phyloP scores from a whole-genome alignment of 345 rosid genomes.

The Rhodamnia argentea region DNA sequence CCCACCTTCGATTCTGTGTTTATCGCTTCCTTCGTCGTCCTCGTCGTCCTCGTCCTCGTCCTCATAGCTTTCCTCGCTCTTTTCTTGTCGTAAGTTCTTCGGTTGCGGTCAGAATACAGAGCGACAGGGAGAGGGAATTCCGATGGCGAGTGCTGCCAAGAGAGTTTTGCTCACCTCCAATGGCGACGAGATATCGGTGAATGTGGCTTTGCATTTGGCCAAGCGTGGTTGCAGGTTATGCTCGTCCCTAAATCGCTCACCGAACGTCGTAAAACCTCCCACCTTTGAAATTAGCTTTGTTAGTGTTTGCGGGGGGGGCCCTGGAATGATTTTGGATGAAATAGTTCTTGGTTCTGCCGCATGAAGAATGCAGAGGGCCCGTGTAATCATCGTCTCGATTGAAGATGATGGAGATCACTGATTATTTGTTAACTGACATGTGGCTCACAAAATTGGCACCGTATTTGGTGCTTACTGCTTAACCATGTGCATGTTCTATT shows the following conservation, averaged over 20 bases:
- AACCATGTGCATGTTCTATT: not conserved
- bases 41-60: not conserved
- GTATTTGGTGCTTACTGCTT: not conserved
- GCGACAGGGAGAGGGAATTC: not conserved
- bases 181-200: constrained; percentile 65
- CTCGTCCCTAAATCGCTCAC: not conserved
- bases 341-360: not conserved
- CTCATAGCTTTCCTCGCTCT: not conserved
- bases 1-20: not conserved
- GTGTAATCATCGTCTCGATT: not conserved
- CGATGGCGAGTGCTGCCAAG: constrained; percentile 13
- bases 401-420: not conserved
- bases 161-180: constrained; percentile 71
- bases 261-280: not conserved
- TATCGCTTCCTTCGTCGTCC: not conserved
- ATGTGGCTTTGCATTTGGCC: constrained; percentile 66
- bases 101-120: not conserved
- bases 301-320: not conserved
- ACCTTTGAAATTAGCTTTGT: not conserved
- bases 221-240: constrained; percentile 69
- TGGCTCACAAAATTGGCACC: not conserved
- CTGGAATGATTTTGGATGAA: not conserved
- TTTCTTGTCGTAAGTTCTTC: not conserved
- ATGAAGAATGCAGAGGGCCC: not conserved
- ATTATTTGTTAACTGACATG: not conserved